Evolutionary conservation across 805 yeast species (phyloP).

Genomic region (Ogataea dorogensis): DNA sequence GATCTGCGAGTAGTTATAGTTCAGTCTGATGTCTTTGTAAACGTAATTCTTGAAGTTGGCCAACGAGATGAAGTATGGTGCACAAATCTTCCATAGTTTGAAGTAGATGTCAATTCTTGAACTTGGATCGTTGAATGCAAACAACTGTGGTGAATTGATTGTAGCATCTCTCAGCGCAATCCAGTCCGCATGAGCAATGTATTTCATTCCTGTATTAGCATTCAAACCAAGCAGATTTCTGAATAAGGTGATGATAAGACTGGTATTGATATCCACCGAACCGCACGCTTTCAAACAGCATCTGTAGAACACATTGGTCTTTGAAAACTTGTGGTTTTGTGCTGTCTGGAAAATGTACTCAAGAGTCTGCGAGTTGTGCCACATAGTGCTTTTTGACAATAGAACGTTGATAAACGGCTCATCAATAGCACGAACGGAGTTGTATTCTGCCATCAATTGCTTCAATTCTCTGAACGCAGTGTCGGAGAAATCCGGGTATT

Average conservation of each 20-base stretch:
- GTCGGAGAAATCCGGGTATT: conserved; percentile 47
- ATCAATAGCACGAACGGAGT: conserved; percentile 58
- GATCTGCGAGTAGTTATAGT: conserved; percentile 39
- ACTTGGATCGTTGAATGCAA: conserved; percentile 31
- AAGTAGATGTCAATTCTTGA: conserved; percentile 55
- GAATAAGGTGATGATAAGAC: conserved; percentile 47
- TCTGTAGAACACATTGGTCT: conserved; percentile 70
- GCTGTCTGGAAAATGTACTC: conserved; percentile 63
- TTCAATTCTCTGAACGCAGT: conserved; percentile 59
- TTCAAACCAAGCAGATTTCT: conserved; percentile 41
- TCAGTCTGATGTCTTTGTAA: conserved; percentile 44
- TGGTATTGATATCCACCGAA: conserved; percentile 50
- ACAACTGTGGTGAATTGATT: conserved; percentile 40
- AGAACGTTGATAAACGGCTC: conserved; percentile 82
- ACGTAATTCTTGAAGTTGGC: conserved; percentile 46
- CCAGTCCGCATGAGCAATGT: conserved; percentile 84
- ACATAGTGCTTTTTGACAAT: conserved; percentile 60
- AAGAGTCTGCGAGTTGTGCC: conserved; percentile 67
- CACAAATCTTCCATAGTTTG: conserved; percentile 50
- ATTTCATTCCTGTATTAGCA: conserved; percentile 50
- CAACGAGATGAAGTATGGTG: conserved; percentile 46
- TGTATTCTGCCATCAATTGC: conserved; percentile 54
- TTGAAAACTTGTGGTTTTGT: conserved; percentile 51
- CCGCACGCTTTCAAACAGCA: conserved; percentile 73
- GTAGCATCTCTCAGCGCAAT: conserved; percentile 80